Base-by-base conservation (phyloP, 345 rosid genomes). In the Camelina sativa region DNA sequence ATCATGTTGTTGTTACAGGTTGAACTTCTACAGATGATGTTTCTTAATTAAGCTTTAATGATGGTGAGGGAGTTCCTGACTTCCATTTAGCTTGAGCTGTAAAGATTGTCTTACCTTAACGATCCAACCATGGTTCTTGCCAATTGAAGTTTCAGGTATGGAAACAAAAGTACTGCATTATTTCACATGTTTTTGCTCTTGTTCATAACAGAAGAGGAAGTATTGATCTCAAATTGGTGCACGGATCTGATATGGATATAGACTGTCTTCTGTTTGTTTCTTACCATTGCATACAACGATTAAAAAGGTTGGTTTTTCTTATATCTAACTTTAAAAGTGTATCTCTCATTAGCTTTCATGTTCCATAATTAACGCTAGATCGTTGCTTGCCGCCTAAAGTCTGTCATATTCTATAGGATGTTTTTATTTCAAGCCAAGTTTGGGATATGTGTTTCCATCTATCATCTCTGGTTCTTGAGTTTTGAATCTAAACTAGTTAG, bases 1-100 rank as follows among this genome's bases (percentile, higher is more conserved):
- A 46, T 46, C 74, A 19, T 50, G 67, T 50, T 25, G 19, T 4
- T 47, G 16, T 34, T 48, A 19, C 58, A 47, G 70, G 70, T 65
- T 65, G 30, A 30, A 65, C 16, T 48, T 32, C 5, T 48, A 6
- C 16, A 16, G 46, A 48, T 9, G 56, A 28, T 44, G 55, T 47
- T 9, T 47, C 40, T 47, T 3, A 6, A 7, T 47, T 47, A 2
- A n/a, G 51, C 51, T 46, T 40, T 30, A 41, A 9, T 25, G 10
- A 4, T 25, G 22, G 25, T 48, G 7, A 25, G n/a, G n/a, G 16
- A 17, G 46, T 65, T 65, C 35, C 51, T 46, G 2, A 15, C 16
- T 46, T 46, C n/a, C 17, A 12, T 32, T 50, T 51, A 65, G 59
- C 44, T 50, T 10, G 41, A 34, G 30, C 19, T 65, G 7, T 65